Conservation (phyloP, 2,329 filamentous ascomycete species). For the Penicillium griseofulvum region DNA sequence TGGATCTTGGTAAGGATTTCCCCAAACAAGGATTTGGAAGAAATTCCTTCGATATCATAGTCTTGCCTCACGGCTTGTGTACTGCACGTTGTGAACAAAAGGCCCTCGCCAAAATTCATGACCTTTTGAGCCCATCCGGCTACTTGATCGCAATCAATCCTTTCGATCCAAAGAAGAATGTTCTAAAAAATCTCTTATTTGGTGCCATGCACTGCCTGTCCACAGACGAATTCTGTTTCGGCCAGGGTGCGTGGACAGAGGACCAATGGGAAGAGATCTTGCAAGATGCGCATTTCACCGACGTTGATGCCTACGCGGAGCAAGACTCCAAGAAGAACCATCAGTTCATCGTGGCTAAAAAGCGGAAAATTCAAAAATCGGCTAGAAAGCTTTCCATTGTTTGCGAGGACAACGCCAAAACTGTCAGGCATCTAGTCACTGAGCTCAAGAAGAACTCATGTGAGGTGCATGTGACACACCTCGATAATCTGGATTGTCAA, state of each 20-base stretch:
- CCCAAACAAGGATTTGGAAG: constrained; percentile 3
- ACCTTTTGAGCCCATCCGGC: constrained; percentile 17
- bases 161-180: neutral
- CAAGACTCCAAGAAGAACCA: neutral
- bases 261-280: constrained; percentile 1
- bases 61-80: constrained; percentile 18
- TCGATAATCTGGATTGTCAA: constrained; percentile 7
- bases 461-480: constrained; percentile 5
- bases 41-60: constrained; percentile 16
- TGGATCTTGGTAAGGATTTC: constrained; percentile 9
- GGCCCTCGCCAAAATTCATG: constrained; percentile 13
- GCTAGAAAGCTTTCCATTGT: constrained; percentile 11
- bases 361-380: neutral
- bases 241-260: neutral
- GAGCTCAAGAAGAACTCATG: neutral
- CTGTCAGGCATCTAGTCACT: neutral
- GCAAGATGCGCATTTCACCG: neutral
- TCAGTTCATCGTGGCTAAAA: constrained; percentile 6
- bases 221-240: neutral
- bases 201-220: constrained; percentile 9
- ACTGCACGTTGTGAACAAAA: constrained; percentile 3
- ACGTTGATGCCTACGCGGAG: neutral
- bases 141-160: constrained; percentile 17
- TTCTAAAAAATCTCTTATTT: constrained; percentile 10
- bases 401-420: neutral